Evolutionary conservation across 2,329 filamentous ascomycete species (phyloP).

Genomic region (Aspergillus alliaceus): DNA sequence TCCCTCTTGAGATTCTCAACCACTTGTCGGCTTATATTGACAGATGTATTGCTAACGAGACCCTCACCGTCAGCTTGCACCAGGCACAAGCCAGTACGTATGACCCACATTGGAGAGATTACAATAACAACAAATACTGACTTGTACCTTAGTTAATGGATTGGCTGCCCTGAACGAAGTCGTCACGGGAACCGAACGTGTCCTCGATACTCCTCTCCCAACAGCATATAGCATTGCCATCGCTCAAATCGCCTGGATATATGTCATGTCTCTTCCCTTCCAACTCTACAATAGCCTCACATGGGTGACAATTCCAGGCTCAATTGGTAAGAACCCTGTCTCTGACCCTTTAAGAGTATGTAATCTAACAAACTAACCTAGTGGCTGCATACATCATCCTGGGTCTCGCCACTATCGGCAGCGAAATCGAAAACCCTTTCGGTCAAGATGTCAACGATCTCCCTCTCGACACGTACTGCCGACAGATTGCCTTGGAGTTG

Average conservation of each 20-base stretch:
- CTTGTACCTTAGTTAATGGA: conserved; percentile 50
- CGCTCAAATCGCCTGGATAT: conserved; percentile 82
- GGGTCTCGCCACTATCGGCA: conserved; percentile 71
- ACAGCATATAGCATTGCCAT: conserved; percentile 83
- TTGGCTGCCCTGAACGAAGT: conserved; percentile 69
- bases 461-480: conserved; percentile 73
- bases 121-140: not conserved
- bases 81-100: conserved; percentile 39
- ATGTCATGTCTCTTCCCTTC: conserved; percentile 78
- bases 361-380: conserved; percentile 15
- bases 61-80: conserved; percentile 36
- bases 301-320: conserved; percentile 78
- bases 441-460: conserved; percentile 81
- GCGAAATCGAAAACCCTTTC: conserved; percentile 84
- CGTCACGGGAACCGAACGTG: conserved; percentile 70
- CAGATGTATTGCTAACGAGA: conserved; percentile 51
- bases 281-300: conserved; percentile 65
- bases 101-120: not conserved
- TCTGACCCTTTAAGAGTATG: not conserved
- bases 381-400: conserved; percentile 78
- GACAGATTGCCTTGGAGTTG: conserved; percentile 71
- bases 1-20: conserved; percentile 78
- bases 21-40: conserved; percentile 70
- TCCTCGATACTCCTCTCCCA: conserved; percentile 78
- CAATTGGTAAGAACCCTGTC: conserved; percentile 48